Percentiles rank a stretch among this genome's conserved stretches.
These are phyloP conservation scores for Helotiales sp. DNA, from an alignment of 2,329 filamentous ascomycete species.

Conservation along the genomic window DNA sequence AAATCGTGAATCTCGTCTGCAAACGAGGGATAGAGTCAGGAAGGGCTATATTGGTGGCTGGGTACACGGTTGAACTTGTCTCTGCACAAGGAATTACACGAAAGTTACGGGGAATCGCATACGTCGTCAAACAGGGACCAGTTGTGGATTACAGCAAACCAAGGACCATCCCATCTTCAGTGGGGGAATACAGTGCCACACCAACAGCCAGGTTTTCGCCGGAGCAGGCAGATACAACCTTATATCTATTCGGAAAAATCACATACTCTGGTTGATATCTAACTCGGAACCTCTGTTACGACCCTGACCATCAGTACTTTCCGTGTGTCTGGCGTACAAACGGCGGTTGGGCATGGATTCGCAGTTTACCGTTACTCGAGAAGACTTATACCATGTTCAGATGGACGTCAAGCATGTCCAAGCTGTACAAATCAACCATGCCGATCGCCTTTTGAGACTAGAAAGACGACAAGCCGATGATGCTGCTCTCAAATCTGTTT, in stretches of 20 bases:
- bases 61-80: slow-evolving; percentile 9
- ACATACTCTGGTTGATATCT: not conserved
- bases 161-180: too few species aligned
- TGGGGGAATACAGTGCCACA: slow-evolving; percentile 13
- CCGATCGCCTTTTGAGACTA: slow-evolving; percentile 63
- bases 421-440: slow-evolving; percentile 64
- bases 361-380: slow-evolving; percentile 62
- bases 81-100: not conserved
- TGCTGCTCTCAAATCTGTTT: slow-evolving; percentile 79
- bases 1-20: slow-evolving; percentile 30
- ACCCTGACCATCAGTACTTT: not conserved
- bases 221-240: too few species aligned
- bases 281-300: not conserved
- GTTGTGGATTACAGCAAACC: not conserved
- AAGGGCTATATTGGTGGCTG: slow-evolving; percentile 24
- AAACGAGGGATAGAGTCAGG: slow-evolving; percentile 25
- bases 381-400: slow-evolving; percentile 71
- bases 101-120: not conserved
- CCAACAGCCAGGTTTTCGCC: not conserved
- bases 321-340: slow-evolving; percentile 15
- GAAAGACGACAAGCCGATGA: slow-evolving; percentile 72
- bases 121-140: not conserved
- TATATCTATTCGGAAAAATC: not conserved
- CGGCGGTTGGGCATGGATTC: slow-evolving; percentile 62
- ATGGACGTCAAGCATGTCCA: slow-evolving; percentile 74